A percentile compares a stretch with the other conserved stretches of the same genome.
Conservation (phyloP, 208 protist genomes). For the Trypanosoma cruzi region DNA sequence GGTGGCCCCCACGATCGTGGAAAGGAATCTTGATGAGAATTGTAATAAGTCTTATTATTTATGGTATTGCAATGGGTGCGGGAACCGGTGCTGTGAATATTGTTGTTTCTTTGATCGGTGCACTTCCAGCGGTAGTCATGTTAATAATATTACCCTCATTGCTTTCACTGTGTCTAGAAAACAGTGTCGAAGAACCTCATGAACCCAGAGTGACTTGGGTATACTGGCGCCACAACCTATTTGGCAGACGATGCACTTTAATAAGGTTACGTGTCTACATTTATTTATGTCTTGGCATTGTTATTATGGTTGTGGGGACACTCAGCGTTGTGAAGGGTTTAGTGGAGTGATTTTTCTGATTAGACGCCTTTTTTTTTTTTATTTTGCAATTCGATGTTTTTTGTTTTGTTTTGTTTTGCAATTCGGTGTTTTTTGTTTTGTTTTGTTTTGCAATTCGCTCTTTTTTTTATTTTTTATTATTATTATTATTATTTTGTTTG, state of each 20-base stretch:
- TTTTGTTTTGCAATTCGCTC: background rate
- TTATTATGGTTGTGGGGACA: conserved; percentile 81
- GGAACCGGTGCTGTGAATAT: conserved; percentile 56
- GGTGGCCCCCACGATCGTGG: conserved; percentile 36
- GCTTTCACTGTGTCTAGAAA: conserved; percentile 48
- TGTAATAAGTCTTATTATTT: conserved; percentile 63
- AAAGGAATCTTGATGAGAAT: conserved; percentile 54
- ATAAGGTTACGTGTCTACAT: conserved; percentile 42
- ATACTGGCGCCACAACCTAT: conserved; percentile 60
- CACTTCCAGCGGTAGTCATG: conserved; percentile 70
- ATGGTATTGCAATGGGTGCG: conserved; percentile 61
- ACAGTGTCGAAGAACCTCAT: conserved; percentile 54
- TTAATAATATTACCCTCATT: conserved; percentile 68
- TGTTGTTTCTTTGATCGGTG: conserved; percentile 75
- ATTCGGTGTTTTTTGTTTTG: conserved; percentile 5
- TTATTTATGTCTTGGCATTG: conserved; percentile 53
- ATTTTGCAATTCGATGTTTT: too few species aligned
- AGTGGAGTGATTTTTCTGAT: conserved; percentile 1
- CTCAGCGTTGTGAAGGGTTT: conserved; percentile 19
- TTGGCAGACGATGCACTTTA: conserved; percentile 39
- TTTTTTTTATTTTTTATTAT: conserved; percentile 33
- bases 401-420: too few species aligned
- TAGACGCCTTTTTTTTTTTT: too few species aligned
- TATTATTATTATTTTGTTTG: background rate
- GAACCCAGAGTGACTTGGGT: conserved; percentile 40